phyloP scores from a whole-genome alignment of 306 rosid genomes.

The Cicer bijugum region DNA sequence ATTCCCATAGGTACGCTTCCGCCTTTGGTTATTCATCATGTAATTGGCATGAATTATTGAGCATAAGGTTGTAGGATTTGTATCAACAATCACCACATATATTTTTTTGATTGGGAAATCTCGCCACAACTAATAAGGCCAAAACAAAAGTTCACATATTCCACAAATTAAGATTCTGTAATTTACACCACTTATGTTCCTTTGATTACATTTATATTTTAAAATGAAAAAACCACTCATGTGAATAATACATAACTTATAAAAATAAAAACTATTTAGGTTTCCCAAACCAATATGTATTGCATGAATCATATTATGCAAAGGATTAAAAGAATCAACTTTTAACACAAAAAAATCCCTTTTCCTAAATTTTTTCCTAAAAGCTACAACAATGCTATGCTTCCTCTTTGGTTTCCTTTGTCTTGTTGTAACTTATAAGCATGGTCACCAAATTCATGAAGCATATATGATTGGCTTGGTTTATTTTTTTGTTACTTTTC shows the following conservation, averaged over 20 bases:
- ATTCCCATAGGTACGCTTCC: too few relatives aligned
- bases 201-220: slow-evolving; percentile 14
- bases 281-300: slow-evolving; percentile 35
- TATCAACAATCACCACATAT: too few relatives aligned
- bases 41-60: too few relatives aligned
- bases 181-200: slow-evolving; percentile 27
- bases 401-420: slow-evolving; percentile 34
- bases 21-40: too few relatives aligned
- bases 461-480: slow-evolving; percentile 24
- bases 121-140: too few relatives aligned
- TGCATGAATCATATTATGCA: slow-evolving; percentile 8
- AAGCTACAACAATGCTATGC: slow-evolving; percentile 21
- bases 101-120: too few relatives aligned
- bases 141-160: too few relatives aligned
- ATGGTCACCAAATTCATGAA: slow-evolving; percentile 26
- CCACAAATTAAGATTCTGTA: not conserved
- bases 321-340: slow-evolving; percentile 46
- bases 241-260: slow-evolving; percentile 27
- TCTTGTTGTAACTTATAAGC: slow-evolving; percentile 24
- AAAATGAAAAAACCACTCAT: slow-evolving; percentile 29
- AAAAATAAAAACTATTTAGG: slow-evolving; percentile 6
- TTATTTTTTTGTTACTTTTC: slow-evolving; percentile 26
- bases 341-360: slow-evolving; percentile 41
- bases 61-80: too few relatives aligned
- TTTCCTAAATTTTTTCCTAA: slow-evolving; percentile 33